phyloP scores from a whole-genome alignment of 306 rosid genomes.

The Elaeagnus macrophylla region DNA sequence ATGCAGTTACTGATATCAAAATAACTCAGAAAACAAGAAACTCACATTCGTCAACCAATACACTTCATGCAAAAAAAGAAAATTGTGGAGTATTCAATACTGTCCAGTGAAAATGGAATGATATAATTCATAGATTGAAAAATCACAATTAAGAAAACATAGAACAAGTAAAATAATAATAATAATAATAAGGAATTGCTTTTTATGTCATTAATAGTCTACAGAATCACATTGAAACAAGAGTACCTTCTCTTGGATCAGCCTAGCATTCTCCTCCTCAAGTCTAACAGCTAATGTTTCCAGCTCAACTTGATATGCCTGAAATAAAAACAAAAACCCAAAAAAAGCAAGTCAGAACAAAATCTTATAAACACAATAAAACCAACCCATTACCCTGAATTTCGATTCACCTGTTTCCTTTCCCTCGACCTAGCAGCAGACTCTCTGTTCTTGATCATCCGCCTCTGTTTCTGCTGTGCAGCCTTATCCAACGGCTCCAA shows the following conservation, averaged over 20 bases:
- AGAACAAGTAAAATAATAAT: too few species aligned
- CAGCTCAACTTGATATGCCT: slow-evolving; percentile 90
- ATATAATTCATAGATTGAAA: too few species aligned
- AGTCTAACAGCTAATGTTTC: slow-evolving; percentile 66
- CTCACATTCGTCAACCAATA: background rate
- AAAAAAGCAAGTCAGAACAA: background rate
- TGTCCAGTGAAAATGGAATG: too few species aligned
- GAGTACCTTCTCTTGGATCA: slow-evolving; percentile 74
- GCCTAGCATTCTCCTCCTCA: slow-evolving; percentile 70
- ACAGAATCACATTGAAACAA: background rate
- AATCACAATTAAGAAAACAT: too few species aligned
- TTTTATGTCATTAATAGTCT: too few species aligned
- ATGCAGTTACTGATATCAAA: background rate
- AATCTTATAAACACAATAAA: background rate
- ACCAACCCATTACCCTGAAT: background rate
- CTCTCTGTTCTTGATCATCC: slow-evolving; percentile 59
- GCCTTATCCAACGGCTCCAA: slow-evolving; percentile 56
- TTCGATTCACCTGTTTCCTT: slow-evolving; percentile 39
- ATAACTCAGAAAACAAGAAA: background rate
- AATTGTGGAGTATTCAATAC: background rate
- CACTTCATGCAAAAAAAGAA: background rate
- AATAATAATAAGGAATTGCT: too few species aligned
- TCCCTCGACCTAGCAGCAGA: slow-evolving; percentile 60
- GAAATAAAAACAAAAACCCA: slow-evolving; percentile 9
- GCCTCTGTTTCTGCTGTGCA: slow-evolving; percentile 44